Conservation (phyloP, 2,329 filamentous ascomycete genomes). For the Colletotrichum endophyticum region DNA sequence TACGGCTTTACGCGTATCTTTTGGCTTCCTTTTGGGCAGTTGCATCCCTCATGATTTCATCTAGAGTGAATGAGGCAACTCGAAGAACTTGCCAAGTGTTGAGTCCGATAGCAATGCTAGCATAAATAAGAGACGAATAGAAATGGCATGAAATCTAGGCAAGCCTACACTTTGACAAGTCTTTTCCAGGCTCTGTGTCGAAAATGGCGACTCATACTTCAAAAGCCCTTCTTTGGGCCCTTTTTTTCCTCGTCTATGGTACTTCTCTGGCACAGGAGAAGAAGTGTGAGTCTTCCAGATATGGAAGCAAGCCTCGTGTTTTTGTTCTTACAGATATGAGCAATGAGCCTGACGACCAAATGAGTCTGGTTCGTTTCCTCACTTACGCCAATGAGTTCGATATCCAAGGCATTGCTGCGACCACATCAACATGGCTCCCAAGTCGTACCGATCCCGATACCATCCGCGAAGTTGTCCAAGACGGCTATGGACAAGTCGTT, state of each 20-base stretch:
- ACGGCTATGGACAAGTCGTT: constrained; percentile 45
- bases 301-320: constrained; percentile 33
- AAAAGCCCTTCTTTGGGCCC: not conserved
- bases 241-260: not conserved
- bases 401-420: constrained; percentile 46
- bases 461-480: constrained; percentile 42
- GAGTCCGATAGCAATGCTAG: not conserved
- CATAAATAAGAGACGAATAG: not conserved
- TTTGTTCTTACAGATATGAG: constrained; percentile 48
- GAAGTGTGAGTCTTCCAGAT: not conserved
- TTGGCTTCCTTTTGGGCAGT: not conserved
- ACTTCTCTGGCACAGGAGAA: not conserved
- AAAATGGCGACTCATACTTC: not conserved
- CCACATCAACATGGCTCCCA: constrained; percentile 50
- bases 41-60: not conserved
- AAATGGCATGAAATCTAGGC: not conserved
- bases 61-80: not conserved
- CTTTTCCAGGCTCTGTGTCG: not conserved
- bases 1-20: not conserved
- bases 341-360: constrained; percentile 49
- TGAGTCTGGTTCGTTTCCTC: constrained; percentile 47
- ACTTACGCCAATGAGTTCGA: constrained; percentile 50
- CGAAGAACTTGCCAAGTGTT: not conserved
- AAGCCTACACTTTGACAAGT: not conserved
- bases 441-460: constrained; percentile 41